Base-by-base conservation (phyloP, 73 alveolate genomes). In the Blepharisma stoltei region DNA sequence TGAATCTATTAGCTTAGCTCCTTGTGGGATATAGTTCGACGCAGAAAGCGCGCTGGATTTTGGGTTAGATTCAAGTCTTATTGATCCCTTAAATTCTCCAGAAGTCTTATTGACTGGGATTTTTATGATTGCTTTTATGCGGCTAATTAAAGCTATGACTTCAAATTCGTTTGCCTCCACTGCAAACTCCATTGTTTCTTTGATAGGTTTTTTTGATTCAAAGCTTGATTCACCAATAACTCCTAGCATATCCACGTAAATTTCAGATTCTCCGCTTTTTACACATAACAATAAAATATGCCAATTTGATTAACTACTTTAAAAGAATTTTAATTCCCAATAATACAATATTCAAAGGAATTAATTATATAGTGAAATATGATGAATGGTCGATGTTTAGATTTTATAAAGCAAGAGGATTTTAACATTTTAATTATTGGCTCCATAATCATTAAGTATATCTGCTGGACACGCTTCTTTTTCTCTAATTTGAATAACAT, bases 181-280 rank as follows among this genome's bases (percentile, higher is more conserved):
- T 38, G 23, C 14, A n/a, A 60, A n/a, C 14, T n/a, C 73, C 73
- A 14, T n/a, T 8, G 73, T 60, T 8, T 60, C 73, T 60, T 60
- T 60, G 18, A 60, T 38, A 20, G 73, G 73, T 4, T 60, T 60
- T 60, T 60, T 60, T 9, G 23, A n/a, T 38, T 60, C 46, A 8
- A 60, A 60, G 46, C 23, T 60, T 60, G 46, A 14, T 60, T 60
- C 73, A 0, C 73, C 73, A 14, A 60, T 14, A 20, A 60, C 73
- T 18, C 46, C 38, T 8, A 60, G 23, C 14, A 38, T 25, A 5
- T 60, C 73, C 14, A 38, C 73, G 23, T 14, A 60, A 25, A n/a
- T 14, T 25, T 60, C 73, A 32, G 41, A 32, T 60, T 60, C 23
- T 18, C 23, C n/a, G 46, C 73, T 0, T 14, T 25, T 38, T 14